A percentile compares a stretch with the other conserved stretches of the same genome.
Conservation (phyloP, 1,284 basidiomycete genomes). For the Lignosus rhinocerotis region DNA sequence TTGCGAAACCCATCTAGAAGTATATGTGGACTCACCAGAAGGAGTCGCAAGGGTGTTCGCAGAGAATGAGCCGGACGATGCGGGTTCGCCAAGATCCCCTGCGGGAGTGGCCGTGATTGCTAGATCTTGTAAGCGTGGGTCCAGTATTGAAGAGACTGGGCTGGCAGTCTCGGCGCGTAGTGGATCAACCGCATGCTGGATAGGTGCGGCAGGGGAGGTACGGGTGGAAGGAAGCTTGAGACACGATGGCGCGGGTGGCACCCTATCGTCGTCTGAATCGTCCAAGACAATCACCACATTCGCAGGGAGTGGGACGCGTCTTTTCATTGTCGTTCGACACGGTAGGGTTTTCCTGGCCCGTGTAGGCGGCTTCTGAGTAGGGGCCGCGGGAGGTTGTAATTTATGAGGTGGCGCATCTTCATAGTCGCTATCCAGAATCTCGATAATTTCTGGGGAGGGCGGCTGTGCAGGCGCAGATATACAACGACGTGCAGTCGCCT, state of each 20-base stretch:
- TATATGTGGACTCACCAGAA: not conserved
- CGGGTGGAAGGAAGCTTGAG: not conserved
- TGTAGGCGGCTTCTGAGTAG: not conserved
- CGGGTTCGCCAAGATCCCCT: not conserved
- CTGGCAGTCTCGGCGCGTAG: slow-evolving; percentile 12
- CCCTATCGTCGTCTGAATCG: slow-evolving; percentile 11
- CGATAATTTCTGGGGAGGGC: slow-evolving; percentile 11
- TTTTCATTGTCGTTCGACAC: not conserved
- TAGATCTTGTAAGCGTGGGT: slow-evolving; percentile 11
- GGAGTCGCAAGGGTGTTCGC: not conserved
- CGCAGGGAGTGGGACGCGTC: too few species aligned
- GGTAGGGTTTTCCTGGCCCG: not conserved
- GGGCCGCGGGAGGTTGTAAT: not conserved
- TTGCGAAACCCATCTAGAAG: not conserved
- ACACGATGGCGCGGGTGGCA: not conserved
- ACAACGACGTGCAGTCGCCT: not conserved
- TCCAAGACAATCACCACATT: slow-evolving; percentile 12
- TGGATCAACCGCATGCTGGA: not conserved
- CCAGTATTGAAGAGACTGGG: slow-evolving; percentile 12
- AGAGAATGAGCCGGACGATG: not conserved
- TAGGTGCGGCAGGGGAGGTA: not conserved
- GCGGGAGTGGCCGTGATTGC: slow-evolving; percentile 1
- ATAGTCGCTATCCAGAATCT: slow-evolving; percentile 16
- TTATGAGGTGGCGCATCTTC: not conserved
- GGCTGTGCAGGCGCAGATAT: not conserved